Evolutionary conservation across 2,329 filamentous ascomycete genomes (phyloP).

Genomic region (Trichoderma semiorbis): DNA sequence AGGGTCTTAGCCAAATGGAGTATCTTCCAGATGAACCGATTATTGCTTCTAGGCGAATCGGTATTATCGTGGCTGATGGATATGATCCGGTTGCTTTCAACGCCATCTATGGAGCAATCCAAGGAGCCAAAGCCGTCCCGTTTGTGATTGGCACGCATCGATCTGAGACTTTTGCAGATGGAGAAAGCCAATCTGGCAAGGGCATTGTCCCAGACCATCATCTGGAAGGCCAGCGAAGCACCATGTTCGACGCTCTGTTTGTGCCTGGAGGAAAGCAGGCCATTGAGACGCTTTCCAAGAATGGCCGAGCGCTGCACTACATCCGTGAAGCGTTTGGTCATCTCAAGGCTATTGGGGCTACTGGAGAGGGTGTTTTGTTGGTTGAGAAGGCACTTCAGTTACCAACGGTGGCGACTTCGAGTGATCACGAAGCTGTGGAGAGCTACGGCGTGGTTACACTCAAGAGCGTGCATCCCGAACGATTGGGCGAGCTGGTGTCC

Average conservation of each 20-base stretch:
- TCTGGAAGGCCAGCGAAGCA: conserved; percentile 74
- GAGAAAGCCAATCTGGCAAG: conserved; percentile 27
- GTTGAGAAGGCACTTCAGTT: conserved; percentile 49
- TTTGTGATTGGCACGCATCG: conserved; percentile 70
- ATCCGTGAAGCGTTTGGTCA: conserved; percentile 78
- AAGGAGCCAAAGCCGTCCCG: conserved; percentile 60
- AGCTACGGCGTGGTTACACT: conserved; percentile 77
- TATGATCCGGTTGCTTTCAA: conserved; percentile 66
- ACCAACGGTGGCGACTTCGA: conserved; percentile 40
- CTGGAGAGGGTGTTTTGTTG: conserved; percentile 66
- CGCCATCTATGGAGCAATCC: conserved; percentile 61
- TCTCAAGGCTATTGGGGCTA: conserved; percentile 73
- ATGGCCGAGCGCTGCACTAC: conserved; percentile 72
- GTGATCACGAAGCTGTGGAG: conserved; percentile 49
- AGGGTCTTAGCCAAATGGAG: conserved; percentile 66
- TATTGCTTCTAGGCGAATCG: conserved; percentile 68
- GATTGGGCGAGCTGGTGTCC: conserved; percentile 57
- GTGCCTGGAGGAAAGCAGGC: conserved; percentile 68
- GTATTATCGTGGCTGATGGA: conserved; percentile 74
- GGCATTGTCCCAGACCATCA: conserved; percentile 66
- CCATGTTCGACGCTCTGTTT: conserved; percentile 77
- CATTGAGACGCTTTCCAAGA: conserved; percentile 61
- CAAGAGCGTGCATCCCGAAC: conserved; percentile 48
- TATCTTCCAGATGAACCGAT: conserved; percentile 60
- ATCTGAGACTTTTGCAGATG: conserved; percentile 54